Conservation (phyloP, 1,284 basidiomycete genomes). For the Anthracocystis setariae region DNA sequence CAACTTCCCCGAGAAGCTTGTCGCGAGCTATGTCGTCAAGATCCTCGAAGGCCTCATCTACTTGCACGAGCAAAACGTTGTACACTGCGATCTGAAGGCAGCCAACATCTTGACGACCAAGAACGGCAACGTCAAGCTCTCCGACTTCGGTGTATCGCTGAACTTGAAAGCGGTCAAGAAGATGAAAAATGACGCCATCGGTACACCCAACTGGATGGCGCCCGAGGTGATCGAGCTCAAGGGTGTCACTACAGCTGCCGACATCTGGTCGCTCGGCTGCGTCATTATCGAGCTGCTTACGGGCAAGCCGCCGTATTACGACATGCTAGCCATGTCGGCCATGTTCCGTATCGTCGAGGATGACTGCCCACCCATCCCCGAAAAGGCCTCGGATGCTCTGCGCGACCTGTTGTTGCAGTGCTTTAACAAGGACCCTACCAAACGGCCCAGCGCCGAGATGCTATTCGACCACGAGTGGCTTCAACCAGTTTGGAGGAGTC, state of each 20-base stretch:
- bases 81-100: constrained; percentile 73
- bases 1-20: constrained; percentile 94
- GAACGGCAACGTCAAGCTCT: constrained; percentile 71
- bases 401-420: constrained; percentile 82
- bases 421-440: constrained; percentile 85
- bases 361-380: constrained; percentile 83
- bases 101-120: constrained; percentile 74
- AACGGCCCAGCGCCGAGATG: constrained; percentile 81
- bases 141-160: constrained; percentile 72
- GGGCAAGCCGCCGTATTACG: constrained; percentile 87
- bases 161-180: constrained; percentile 72
- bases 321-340: constrained; percentile 69
- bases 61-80: constrained; percentile 85
- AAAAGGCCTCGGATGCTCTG: constrained; percentile 78
- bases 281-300: constrained; percentile 92
- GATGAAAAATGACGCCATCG: constrained; percentile 76
- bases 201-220: constrained; percentile 98
- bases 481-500: constrained; percentile 78
- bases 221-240: constrained; percentile 86
- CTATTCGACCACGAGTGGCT: constrained; percentile 92
- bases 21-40: constrained; percentile 86
- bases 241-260: constrained; percentile 72
- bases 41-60: constrained; percentile 94
- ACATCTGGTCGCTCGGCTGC: constrained; percentile 91
- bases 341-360: constrained; percentile 97